These are phyloP conservation scores for Saturnispora silvae DNA, from an alignment of 805 yeast species.

Conservation along the genomic window DNA sequence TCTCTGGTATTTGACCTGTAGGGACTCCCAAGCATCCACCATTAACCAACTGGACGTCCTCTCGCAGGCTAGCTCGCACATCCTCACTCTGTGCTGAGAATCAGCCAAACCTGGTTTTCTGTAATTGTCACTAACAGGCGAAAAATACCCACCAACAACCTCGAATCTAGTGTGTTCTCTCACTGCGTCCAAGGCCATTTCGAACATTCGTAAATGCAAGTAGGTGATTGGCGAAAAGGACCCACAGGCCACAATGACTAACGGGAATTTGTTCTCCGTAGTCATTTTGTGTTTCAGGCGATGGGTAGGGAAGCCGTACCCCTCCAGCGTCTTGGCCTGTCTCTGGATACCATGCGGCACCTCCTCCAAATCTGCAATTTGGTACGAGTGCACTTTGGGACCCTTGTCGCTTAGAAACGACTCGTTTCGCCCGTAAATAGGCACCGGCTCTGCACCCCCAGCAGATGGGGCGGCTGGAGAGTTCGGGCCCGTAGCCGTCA, in stretches of 20 bases:
- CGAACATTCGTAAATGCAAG: constrained; percentile 92
- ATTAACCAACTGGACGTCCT: constrained; percentile 93
- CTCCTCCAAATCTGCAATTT: constrained; percentile 90
- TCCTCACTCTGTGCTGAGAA: constrained; percentile 81
- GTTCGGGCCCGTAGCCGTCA: too few relatives aligned
- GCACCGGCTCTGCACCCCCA: not conserved
- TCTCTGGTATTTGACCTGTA: constrained; percentile 83
- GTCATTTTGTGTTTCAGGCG: constrained; percentile 59
- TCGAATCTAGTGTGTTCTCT: constrained; percentile 88
- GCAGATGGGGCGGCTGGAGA: too few relatives aligned
- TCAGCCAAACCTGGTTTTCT: constrained; percentile 88
- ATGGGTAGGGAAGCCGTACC: constrained; percentile 81
- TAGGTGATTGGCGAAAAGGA: constrained; percentile 94
- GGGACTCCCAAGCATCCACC: constrained; percentile 99
- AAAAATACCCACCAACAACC: constrained; percentile 91
- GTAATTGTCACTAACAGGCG: constrained; percentile 91
- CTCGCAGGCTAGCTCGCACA: constrained; percentile 98
- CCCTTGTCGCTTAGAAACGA: constrained; percentile 23
- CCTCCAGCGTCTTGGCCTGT: constrained; percentile 62
- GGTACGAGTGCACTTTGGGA: constrained; percentile 40
- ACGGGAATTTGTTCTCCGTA: constrained; percentile 73
- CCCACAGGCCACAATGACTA: constrained; percentile 95
- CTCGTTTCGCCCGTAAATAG: constrained; percentile 21
- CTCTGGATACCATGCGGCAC: constrained; percentile 91
- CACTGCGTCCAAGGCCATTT: constrained; percentile 94